Percentiles rank a stretch among this genome's conserved stretches.
phyloP scores from a whole-genome alignment of 257 asterid genomes.

The Solanum sejunctum region DNA sequence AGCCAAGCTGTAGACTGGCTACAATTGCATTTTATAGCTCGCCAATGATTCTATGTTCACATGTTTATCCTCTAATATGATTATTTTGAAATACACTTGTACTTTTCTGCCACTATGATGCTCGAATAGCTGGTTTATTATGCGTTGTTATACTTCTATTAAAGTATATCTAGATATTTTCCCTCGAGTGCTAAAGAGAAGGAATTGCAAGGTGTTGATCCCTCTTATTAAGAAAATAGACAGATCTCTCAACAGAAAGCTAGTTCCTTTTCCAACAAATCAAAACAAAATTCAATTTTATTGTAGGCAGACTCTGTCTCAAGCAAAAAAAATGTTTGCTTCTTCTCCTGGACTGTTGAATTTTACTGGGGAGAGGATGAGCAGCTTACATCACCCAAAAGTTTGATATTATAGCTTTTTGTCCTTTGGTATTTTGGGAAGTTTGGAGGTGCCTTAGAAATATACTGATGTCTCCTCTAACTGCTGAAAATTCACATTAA shows the following conservation, averaged over 20 bases:
- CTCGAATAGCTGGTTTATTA: neutral
- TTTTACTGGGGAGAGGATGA: neutral
- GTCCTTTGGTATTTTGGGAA: neutral
- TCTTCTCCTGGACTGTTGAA: neutral
- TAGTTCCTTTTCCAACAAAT: neutral
- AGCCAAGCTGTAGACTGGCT: neutral
- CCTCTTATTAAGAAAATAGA: neutral
- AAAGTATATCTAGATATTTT: neutral
- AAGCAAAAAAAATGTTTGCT: neutral
- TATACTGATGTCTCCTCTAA: neutral
- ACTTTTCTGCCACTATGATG: neutral
- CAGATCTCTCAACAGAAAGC: neutral
- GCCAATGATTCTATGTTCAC: neutral
- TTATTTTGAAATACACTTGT: neutral
- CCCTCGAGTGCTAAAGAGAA: neutral
- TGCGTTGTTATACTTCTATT: neutral
- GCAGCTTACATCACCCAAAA: neutral
- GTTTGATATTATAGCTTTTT: neutral
- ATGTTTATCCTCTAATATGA: neutral
- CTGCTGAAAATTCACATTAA: neutral
- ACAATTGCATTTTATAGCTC: neutral
- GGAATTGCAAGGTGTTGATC: neutral
- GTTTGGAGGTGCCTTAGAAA: neutral
- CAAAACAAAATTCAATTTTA: neutral
- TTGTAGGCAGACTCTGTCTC: neutral